Evolutionary conservation across 2,329 filamentous ascomycete genomes (phyloP).

Genomic region (Setomelanomma holmii): DNA sequence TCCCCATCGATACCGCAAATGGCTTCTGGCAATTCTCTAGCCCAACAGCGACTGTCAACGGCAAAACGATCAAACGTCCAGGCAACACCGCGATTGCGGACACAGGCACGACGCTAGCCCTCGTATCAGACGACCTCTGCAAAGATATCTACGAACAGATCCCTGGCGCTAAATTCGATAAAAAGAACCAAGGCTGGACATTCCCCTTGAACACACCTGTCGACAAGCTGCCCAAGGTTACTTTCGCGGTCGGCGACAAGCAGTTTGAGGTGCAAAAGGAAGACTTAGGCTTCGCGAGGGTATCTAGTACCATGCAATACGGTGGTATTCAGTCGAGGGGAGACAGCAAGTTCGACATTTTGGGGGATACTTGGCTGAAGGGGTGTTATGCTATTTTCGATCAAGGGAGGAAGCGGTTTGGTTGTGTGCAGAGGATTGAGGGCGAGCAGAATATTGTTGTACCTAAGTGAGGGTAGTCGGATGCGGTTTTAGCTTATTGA

Average conservation of each 20-base stretch:
- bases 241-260: constrained; percentile 27
- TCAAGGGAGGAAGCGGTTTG: constrained; percentile 26
- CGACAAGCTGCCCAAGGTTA: constrained; percentile 20
- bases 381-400: constrained; percentile 36
- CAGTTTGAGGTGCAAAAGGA: constrained; percentile 31
- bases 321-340: constrained; percentile 31
- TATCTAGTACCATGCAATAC: constrained; percentile 27
- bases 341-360: constrained; percentile 30
- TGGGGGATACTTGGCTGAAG: constrained; percentile 30
- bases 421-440: constrained; percentile 30
- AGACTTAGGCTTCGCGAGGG: constrained; percentile 33
- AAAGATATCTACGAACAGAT: constrained; percentile 67
- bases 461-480: background rate
- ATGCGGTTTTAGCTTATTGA: background rate
- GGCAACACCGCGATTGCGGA: constrained; percentile 62
- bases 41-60: constrained; percentile 58
- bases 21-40: constrained; percentile 69
- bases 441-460: constrained; percentile 20
- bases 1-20: constrained; percentile 61
- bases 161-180: constrained; percentile 57
- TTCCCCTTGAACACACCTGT: constrained; percentile 53
- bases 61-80: constrained; percentile 37
- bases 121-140: constrained; percentile 63
- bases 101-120: constrained; percentile 71
- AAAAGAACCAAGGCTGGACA: constrained; percentile 60